These are phyloP conservation scores for Nasturtium officinale DNA, from an alignment of 345 rosid genomes.

Conservation along the genomic window DNA sequence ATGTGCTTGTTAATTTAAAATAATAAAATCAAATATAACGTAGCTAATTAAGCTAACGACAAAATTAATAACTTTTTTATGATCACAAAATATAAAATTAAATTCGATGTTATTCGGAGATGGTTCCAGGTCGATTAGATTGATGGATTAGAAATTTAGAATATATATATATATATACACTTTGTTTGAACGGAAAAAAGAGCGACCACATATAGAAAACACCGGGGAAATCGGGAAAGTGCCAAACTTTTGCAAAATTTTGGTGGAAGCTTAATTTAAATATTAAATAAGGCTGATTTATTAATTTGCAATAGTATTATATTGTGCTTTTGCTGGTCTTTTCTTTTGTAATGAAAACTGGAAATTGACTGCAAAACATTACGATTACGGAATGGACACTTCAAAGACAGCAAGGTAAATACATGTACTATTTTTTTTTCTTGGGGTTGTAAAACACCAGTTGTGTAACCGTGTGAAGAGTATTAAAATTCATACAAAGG, in stretches of 20 bases:
- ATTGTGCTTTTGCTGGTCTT: neutral
- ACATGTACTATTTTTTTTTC: too few relatives aligned
- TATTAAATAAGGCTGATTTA: neutral
- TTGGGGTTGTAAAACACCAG: neutral
- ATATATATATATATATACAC: too few relatives aligned
- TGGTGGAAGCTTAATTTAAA: neutral
- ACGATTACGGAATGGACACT: neutral
- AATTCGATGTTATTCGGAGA: neutral
- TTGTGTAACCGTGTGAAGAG: neutral
- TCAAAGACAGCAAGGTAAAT: neutral
- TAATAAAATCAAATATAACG: neutral
- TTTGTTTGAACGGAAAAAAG: neutral
- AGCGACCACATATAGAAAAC: neutral
- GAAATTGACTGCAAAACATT: neutral
- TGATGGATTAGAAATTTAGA: neutral
- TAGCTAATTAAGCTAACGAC: neutral
- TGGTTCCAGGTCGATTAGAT: neutral
- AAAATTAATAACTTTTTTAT: too few relatives aligned
- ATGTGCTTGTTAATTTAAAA: neutral
- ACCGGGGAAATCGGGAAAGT: neutral
- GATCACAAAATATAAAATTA: neutral
- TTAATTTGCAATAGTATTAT: neutral
- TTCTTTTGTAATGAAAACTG: neutral
- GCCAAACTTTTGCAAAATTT: neutral
- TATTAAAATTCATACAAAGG: neutral